Conservation (phyloP, 768 basidiomycete genomes). For the Rhodosporidiobolus sp. region DNA sequence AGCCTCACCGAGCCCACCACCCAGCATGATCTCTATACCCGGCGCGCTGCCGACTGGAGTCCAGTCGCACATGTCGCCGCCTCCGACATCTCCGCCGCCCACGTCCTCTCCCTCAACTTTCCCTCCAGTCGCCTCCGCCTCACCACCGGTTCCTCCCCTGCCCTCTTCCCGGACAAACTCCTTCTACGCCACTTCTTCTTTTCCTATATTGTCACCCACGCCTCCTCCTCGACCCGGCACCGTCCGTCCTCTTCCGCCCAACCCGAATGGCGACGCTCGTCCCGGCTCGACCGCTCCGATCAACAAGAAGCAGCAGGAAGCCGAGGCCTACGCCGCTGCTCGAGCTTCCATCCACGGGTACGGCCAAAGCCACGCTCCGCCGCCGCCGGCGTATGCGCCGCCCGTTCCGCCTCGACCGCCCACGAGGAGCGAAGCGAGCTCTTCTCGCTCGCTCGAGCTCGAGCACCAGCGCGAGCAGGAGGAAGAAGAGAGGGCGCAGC, state of each 20-base stretch:
- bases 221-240: neutral
- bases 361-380: neutral
- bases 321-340: neutral
- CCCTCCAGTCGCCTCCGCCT: neutral
- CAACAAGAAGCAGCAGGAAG: neutral
- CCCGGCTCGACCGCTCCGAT: neutral
- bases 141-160: neutral
- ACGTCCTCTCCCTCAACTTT: neutral
- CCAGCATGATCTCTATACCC: neutral
- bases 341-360: too few relatives aligned
- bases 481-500: neutral
- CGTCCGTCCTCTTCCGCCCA: constrained; percentile 5
- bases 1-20: neutral
- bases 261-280: constrained; percentile 5
- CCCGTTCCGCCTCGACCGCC: neutral
- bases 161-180: neutral
- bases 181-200: neutral
- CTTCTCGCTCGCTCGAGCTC: neutral
- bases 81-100: neutral
- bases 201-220: neutral
- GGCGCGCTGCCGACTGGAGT: neutral
- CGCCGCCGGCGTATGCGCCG: neutral
- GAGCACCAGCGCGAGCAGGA: neutral
- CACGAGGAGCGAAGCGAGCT: neutral
- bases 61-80: too few relatives aligned